A percentile compares a stretch with the other conserved stretches of the same genome.
phyloP scores from a whole-genome alignment of 2,329 filamentous ascomycete genomes.

The Ophiocordyceps camponoti-saundersi region DNA sequence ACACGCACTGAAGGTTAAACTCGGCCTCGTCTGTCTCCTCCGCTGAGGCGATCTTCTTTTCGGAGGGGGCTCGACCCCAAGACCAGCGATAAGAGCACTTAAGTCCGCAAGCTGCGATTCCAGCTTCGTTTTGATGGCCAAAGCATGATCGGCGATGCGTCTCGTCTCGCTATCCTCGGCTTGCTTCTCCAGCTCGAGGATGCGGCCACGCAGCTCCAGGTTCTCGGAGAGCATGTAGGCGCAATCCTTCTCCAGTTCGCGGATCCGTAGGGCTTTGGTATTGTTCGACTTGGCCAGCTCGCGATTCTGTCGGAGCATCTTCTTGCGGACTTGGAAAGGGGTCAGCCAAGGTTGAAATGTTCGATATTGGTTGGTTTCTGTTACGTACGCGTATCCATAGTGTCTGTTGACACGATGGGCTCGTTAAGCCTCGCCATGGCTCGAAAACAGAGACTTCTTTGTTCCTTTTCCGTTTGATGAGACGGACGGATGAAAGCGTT shows the following conservation, averaged over 20 bases:
- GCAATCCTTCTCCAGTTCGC: constrained; percentile 59
- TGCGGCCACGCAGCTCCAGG: constrained; percentile 51
- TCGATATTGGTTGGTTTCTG: too few species aligned
- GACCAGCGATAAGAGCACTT: constrained; percentile 44
- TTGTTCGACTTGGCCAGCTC: constrained; percentile 71
- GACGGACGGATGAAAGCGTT: neutral
- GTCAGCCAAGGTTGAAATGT: neutral
- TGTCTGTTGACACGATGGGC: constrained; percentile 49
- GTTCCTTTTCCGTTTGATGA: neutral
- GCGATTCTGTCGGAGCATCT: constrained; percentile 68
- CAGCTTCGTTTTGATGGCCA: constrained; percentile 52
- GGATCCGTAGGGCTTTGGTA: constrained; percentile 58
- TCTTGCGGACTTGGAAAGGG: constrained; percentile 47
- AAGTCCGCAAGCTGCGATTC: constrained; percentile 59
- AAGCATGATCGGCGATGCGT: constrained; percentile 46
- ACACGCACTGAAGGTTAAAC: constrained; percentile 20
- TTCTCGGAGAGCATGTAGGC: constrained; percentile 66
- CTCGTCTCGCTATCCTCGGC: constrained; percentile 43
- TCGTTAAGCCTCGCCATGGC: constrained; percentile 72
- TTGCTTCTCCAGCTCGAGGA: constrained; percentile 52
- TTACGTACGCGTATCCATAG: constrained; percentile 51
- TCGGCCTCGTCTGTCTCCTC: constrained; percentile 22
- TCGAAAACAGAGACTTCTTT: constrained; percentile 11
- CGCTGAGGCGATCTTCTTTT: constrained; percentile 25
- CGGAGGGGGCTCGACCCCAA: constrained; percentile 43